Evolutionary conservation across 2,329 filamentous ascomycete genomes (phyloP).

Genomic region (Emmonsia crescens): DNA sequence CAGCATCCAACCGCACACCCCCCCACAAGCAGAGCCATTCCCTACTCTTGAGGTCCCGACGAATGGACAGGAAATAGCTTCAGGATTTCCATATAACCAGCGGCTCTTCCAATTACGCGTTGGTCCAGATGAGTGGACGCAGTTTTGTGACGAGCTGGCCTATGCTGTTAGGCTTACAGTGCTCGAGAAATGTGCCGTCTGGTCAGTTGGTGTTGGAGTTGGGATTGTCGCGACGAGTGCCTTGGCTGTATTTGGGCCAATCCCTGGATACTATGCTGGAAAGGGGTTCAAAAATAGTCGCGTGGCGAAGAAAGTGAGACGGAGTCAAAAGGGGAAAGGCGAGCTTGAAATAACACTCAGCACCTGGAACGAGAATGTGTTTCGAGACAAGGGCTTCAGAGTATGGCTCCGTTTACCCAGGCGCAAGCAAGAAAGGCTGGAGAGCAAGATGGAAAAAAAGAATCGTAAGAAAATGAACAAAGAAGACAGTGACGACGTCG

Average conservation of each 20-base stretch:
- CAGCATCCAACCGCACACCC: neutral
- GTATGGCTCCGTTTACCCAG: conserved; percentile 5
- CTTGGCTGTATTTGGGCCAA: conserved; percentile 4
- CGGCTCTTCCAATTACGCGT: conserved; percentile 7
- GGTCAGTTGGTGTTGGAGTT: conserved; percentile 8
- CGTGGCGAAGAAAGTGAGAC: conserved; percentile 7
- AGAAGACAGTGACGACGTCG: neutral
- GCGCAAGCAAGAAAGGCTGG: neutral
- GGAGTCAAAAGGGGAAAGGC: conserved; percentile 5
- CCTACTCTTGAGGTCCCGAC: conserved; percentile 7
- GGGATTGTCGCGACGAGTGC: conserved; percentile 5
- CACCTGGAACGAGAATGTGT: conserved; percentile 8
- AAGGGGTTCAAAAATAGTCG: conserved; percentile 8
- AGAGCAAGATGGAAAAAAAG: neutral
- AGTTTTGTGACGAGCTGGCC: conserved; percentile 8
- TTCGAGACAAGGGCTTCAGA: conserved; percentile 6
- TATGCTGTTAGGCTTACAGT: conserved; percentile 5
- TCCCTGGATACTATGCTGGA: conserved; percentile 10
- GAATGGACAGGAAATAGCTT: neutral
- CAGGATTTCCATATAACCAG: conserved; percentile 10
- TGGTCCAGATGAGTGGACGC: conserved; percentile 9
- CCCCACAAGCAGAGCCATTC: neutral
- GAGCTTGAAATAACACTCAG: conserved; percentile 8
- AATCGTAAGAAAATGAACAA: neutral
- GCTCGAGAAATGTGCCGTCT: conserved; percentile 7